Evolutionary conservation across 805 yeast species (phyloP).

Genomic region (Kuraishia piskuri): DNA sequence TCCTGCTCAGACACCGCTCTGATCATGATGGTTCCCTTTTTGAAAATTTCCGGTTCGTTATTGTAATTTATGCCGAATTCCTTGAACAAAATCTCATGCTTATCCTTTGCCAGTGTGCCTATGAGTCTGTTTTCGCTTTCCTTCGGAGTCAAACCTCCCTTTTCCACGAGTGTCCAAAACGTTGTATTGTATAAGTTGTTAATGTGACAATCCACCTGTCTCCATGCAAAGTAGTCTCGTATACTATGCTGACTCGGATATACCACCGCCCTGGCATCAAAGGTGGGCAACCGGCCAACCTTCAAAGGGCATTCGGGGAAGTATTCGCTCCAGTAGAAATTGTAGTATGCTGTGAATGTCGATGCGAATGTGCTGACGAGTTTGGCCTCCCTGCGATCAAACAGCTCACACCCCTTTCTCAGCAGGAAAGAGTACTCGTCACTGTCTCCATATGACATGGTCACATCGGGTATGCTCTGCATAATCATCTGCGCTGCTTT

Average conservation of each 20-base stretch:
- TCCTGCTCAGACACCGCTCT: slow-evolving; percentile 30
- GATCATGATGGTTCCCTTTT: slow-evolving; percentile 67
- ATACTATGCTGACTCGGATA: slow-evolving; percentile 61
- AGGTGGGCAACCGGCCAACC: slow-evolving; percentile 61
- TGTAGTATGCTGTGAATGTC: slow-evolving; percentile 71
- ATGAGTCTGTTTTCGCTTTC: slow-evolving; percentile 73
- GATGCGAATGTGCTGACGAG: slow-evolving; percentile 76
- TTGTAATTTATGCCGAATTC: slow-evolving; percentile 84
- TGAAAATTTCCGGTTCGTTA: slow-evolving; percentile 79
- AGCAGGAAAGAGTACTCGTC: slow-evolving; percentile 89
- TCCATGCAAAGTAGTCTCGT: slow-evolving; percentile 85
- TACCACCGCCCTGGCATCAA: slow-evolving; percentile 84
- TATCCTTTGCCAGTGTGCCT: slow-evolving; percentile 78
- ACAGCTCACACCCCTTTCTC: slow-evolving; percentile 52
- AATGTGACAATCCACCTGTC: slow-evolving; percentile 95
- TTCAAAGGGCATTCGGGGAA: slow-evolving; percentile 44
- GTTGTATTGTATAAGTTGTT: slow-evolving; percentile 90
- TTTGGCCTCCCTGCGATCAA: slow-evolving; percentile 79
- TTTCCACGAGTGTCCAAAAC: slow-evolving; percentile 76
- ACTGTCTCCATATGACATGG: slow-evolving; percentile 87
- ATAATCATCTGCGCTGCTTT: slow-evolving; percentile 63
- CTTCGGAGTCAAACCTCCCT: slow-evolving; percentile 61
- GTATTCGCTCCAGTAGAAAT: slow-evolving; percentile 52
- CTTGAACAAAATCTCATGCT: slow-evolving; percentile 76
- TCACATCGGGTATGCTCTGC: slow-evolving; percentile 58